Conservation (phyloP, 441 rosid species). For the Pelargonium cotyledonis region DNA sequence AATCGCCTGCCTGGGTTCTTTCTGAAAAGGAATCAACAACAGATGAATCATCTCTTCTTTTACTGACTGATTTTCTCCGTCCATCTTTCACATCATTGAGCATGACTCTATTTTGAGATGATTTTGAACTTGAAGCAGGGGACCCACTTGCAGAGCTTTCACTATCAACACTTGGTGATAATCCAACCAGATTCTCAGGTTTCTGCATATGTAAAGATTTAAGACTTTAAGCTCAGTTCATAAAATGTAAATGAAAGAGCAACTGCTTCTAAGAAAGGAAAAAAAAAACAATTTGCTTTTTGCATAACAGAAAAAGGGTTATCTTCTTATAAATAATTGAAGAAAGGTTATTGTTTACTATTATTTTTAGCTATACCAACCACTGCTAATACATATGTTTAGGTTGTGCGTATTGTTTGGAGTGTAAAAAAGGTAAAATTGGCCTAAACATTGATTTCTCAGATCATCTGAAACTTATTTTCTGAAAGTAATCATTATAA, state of each 20-base stretch:
- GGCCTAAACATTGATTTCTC: background rate
- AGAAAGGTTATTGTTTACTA: too few relatives aligned
- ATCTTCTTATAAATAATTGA: too few relatives aligned
- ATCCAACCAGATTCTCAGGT: constrained; percentile 58
- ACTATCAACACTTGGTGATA: constrained; percentile 44
- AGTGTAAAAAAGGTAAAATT: background rate
- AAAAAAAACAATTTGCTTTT: background rate
- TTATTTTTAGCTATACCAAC: background rate
- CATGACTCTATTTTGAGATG: constrained; percentile 37
- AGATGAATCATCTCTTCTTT: constrained; percentile 41
- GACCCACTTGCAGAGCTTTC: constrained; percentile 60
- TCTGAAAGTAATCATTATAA: background rate
- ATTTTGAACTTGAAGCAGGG: constrained; percentile 61
- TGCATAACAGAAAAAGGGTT: background rate
- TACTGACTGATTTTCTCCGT: constrained; percentile 55
- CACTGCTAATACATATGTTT: background rate
- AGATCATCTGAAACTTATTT: background rate
- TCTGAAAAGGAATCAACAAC: constrained; percentile 48
- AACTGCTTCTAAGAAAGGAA: background rate
- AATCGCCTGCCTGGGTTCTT: constrained; percentile 67
- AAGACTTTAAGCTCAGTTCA: background rate
- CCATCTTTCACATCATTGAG: constrained; percentile 37
- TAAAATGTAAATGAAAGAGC: background rate
- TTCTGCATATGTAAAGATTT: constrained; percentile 40
- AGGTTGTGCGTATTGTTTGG: background rate